Conservation (phyloP, 257 asterid species). For the Lantana camara region DNA sequence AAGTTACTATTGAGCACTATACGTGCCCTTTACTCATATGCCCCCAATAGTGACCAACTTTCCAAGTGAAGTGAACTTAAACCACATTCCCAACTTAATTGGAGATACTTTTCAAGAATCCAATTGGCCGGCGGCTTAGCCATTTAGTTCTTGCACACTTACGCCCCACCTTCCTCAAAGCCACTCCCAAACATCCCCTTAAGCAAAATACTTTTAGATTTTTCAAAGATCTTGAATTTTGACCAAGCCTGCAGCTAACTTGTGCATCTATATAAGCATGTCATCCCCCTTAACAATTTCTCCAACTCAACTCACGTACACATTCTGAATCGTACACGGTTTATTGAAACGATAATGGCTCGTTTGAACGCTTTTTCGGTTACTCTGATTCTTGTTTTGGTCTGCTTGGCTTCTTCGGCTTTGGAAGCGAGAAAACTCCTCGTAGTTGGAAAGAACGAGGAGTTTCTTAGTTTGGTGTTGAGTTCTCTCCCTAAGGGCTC, state of each 20-base stretch:
- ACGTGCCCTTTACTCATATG: conserved; percentile 8
- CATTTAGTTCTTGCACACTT: conserved; percentile 28
- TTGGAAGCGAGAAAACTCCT: conserved; percentile 17
- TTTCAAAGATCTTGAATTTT: not conserved
- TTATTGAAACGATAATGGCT: conserved; percentile 7
- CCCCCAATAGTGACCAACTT: not conserved
- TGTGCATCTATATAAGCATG: conserved; percentile 25
- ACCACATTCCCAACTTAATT: conserved; percentile 10
- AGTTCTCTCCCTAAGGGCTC: conserved; percentile 14
- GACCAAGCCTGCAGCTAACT: conserved; percentile 2
- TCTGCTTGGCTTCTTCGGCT: not conserved
- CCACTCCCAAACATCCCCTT: not conserved
- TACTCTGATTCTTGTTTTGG: conserved; percentile 12
- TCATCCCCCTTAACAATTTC: not conserved
- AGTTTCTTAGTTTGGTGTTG: not conserved
- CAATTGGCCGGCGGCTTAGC: conserved; percentile 7
- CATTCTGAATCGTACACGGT: not conserved
- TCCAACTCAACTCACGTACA: not conserved
- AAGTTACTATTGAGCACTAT: conserved; percentile 11
- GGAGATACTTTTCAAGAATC: conserved; percentile 12
- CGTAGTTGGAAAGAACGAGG: conserved; percentile 2
- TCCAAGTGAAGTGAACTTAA: conserved; percentile 32
- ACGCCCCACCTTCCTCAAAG: conserved; percentile 18
- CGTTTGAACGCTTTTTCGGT: conserved; percentile 11
- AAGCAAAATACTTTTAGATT: not conserved